Evolutionary conservation across 2,329 filamentous ascomycete genomes (phyloP).

Genomic region (Fusarium pilosicola): DNA sequence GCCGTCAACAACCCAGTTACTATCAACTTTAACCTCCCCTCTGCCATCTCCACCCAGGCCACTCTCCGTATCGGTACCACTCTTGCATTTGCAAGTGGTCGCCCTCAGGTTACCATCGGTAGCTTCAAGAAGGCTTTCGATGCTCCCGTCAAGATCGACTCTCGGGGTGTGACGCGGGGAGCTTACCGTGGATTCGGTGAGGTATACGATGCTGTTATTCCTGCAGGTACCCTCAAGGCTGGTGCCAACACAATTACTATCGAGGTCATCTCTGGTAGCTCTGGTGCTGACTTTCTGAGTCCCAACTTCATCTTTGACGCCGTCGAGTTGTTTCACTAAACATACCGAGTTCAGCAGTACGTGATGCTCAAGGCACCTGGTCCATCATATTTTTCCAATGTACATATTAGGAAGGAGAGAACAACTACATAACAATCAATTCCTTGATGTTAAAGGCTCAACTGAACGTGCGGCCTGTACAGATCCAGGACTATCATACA

Average conservation of each 20-base stretch:
- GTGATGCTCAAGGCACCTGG: background rate
- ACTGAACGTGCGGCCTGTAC: no score
- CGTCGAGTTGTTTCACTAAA: slow-evolving; percentile 43
- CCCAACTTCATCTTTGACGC: slow-evolving; percentile 60
- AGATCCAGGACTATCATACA: no score
- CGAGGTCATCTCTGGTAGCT: slow-evolving; percentile 66
- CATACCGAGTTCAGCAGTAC: background rate
- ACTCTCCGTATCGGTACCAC: slow-evolving; percentile 74
- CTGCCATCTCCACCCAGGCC: slow-evolving; percentile 59
- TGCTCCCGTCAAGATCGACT: slow-evolving; percentile 71
- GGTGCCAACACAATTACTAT: slow-evolving; percentile 73
- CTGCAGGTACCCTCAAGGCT: slow-evolving; percentile 66
- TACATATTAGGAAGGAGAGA: slow-evolving; percentile 36
- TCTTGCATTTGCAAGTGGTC: slow-evolving; percentile 67
- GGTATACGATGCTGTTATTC: slow-evolving; percentile 70
- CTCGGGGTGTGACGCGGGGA: slow-evolving; percentile 71
- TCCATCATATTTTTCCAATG: slow-evolving; percentile 8
- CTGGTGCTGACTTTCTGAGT: slow-evolving; percentile 63
- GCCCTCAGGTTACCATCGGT: slow-evolving; percentile 67
- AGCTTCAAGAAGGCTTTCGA: slow-evolving; percentile 57
- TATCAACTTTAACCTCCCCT: slow-evolving; percentile 66
- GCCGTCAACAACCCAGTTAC: slow-evolving; percentile 67
- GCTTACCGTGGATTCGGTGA: slow-evolving; percentile 72
- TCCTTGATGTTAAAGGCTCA: background rate
- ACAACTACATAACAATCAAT: slow-evolving; percentile 5